Conservation (phyloP, 805 yeast species). For the Saccharomycopsis oosterbeekiorum region DNA sequence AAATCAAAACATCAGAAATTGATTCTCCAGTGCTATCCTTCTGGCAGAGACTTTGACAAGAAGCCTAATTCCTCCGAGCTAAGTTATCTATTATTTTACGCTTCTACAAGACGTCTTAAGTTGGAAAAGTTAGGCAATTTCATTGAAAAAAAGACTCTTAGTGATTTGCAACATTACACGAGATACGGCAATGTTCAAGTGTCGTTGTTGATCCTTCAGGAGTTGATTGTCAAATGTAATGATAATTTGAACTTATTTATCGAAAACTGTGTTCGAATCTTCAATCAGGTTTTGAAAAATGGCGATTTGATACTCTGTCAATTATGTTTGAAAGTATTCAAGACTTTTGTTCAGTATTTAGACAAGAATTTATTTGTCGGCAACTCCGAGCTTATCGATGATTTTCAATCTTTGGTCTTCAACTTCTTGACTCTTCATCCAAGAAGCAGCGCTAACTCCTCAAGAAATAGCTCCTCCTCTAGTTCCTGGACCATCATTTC, state of each 20-base stretch:
- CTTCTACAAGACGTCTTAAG: constrained; percentile 80
- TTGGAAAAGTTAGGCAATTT: constrained; percentile 76
- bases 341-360: constrained; percentile 39
- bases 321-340: constrained; percentile 37
- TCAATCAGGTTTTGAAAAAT: constrained; percentile 40
- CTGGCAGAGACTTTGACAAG: constrained; percentile 78
- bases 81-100: constrained; percentile 79
- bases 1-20: constrained; percentile 81
- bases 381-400: constrained; percentile 44
- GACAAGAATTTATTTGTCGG: constrained; percentile 59
- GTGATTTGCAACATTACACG: constrained; percentile 47
- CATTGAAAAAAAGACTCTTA: constrained; percentile 47
- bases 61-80: constrained; percentile 89
- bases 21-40: constrained; percentile 86
- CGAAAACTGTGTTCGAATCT: constrained; percentile 49
- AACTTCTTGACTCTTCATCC: constrained; percentile 23
- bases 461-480: not conserved
- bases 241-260: constrained; percentile 84
- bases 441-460: constrained; percentile 5
- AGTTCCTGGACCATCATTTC: constrained; percentile 15
- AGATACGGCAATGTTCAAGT: constrained; percentile 77
- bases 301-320: constrained; percentile 57
- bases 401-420: constrained; percentile 32
- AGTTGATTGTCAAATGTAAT: constrained; percentile 63
- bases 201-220: constrained; percentile 58